phyloP scores from a whole-genome alignment of 306 rosid species.

The Cicer yamashitae region DNA sequence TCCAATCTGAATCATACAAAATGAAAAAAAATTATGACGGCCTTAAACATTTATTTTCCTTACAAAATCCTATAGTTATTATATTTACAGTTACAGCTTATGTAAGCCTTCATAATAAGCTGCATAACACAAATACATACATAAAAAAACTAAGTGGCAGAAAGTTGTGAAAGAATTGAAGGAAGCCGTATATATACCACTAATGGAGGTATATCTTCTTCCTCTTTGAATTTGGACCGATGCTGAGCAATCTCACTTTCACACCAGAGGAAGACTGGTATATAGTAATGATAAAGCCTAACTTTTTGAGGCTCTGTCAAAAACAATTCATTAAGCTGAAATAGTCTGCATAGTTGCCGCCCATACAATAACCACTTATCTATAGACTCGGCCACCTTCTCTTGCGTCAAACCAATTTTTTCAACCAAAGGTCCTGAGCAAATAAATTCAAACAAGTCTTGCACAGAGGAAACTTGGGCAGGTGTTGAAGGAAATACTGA shows the following conservation, averaged over 20 bases:
- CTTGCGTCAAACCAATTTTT: slow-evolving; percentile 63
- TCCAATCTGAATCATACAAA: slow-evolving; percentile 70
- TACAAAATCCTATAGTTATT: not conserved
- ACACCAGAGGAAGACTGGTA: slow-evolving; percentile 92
- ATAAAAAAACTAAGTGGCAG: not conserved
- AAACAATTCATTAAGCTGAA: slow-evolving; percentile 76
- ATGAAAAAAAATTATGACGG: slow-evolving; percentile 25
- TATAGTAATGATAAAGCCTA: slow-evolving; percentile 87
- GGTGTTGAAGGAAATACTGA: slow-evolving; percentile 63
- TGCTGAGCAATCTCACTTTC: slow-evolving; percentile 76
- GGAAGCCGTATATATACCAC: slow-evolving; percentile 56
- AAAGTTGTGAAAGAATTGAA: not conserved
- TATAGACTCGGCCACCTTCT: slow-evolving; percentile 70
- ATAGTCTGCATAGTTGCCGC: slow-evolving; percentile 61
- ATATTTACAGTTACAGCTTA: slow-evolving; percentile 5
- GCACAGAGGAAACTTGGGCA: slow-evolving; percentile 76
- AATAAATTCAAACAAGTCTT: slow-evolving; percentile 78
- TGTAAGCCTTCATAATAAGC: too few relatives aligned
- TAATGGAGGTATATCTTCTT: slow-evolving; percentile 78
- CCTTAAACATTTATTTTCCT: not conserved
- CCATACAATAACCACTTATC: slow-evolving; percentile 86
- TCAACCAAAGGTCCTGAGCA: slow-evolving; percentile 82
- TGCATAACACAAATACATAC: too few relatives aligned
- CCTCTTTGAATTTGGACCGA: slow-evolving; percentile 66
- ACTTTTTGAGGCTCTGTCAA: slow-evolving; percentile 79